phyloP scores from a whole-genome alignment of 352 stramenopile species.

The Pythium scleroteichum region DNA sequence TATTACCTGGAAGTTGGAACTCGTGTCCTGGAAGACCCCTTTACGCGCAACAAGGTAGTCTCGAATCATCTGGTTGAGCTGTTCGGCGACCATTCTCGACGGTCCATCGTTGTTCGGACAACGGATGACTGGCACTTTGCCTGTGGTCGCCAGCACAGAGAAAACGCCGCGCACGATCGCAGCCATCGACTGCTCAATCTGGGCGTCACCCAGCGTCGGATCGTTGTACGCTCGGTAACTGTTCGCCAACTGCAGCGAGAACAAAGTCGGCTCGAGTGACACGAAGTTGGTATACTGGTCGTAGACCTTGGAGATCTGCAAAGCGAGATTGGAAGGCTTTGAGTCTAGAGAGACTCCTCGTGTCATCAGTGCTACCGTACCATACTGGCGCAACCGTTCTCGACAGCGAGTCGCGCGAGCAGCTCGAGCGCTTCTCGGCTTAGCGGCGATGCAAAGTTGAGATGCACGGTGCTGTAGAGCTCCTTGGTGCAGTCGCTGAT shows the following conservation, averaged over 20 bases:
- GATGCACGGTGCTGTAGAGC: conserved; percentile 92
- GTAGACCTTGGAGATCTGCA: conserved; percentile 92
- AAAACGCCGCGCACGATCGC: conserved; percentile 87
- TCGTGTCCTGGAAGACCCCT: conserved; percentile 63
- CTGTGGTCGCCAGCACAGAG: conserved; percentile 92
- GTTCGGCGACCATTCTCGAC: conserved; percentile 95
- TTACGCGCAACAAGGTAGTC: conserved; percentile 74
- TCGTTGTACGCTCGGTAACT: conserved; percentile 96
- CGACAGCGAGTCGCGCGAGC: conserved; percentile 79
- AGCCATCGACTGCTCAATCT: conserved; percentile 80
- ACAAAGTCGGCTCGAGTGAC: conserved; percentile 94
- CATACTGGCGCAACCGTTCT: conserved; percentile 78
- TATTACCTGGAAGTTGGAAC: conserved; percentile 64
- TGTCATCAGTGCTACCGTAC: conserved; percentile 22
- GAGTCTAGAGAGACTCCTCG: no score
- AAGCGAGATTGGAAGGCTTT: background rate
- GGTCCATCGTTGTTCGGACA: conserved; percentile 92
- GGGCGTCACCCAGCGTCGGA: conserved; percentile 64
- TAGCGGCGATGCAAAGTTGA: conserved; percentile 95
- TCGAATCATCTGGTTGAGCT: conserved; percentile 85
- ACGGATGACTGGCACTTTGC: conserved; percentile 95
- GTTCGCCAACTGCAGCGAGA: conserved; percentile 91
- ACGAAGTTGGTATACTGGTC: conserved; percentile 99
- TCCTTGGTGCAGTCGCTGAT: conserved; percentile 91
- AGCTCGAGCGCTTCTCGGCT: conserved; percentile 85